Conservation (phyloP, 192 early-diverging fungal genomes). For the Backusella sp. region DNA sequence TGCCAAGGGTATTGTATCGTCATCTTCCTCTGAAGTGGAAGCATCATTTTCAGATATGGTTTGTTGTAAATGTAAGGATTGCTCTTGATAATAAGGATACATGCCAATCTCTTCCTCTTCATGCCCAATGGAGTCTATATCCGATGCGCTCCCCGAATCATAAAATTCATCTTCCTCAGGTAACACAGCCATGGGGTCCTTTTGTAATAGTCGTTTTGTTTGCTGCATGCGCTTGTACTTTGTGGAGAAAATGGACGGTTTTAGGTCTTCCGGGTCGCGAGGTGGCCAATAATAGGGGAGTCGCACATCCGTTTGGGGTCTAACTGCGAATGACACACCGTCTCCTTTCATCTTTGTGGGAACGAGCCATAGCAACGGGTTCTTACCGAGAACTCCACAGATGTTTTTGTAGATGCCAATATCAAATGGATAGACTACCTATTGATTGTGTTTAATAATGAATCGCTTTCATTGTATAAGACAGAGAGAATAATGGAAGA, state of each 20-base stretch:
- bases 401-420: conserved; percentile 76
- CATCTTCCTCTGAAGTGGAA: conserved; percentile 18
- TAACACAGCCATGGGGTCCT: neutral
- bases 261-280: conserved; percentile 38
- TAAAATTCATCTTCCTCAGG: conserved; percentile 22
- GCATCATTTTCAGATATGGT: conserved; percentile 10
- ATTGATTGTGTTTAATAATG: neutral
- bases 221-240: conserved; percentile 27
- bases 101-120: neutral
- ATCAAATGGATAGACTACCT: conserved; percentile 78
- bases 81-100: neutral
- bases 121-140: conserved; percentile 7
- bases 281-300: conserved; percentile 34
- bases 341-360: conserved; percentile 60
- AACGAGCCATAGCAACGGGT: conserved; percentile 72
- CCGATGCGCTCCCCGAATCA: conserved; percentile 29
- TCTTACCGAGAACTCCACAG: conserved; percentile 66
- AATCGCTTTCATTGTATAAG: neutral
- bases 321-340: conserved; percentile 68
- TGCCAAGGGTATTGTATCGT: conserved; percentile 8
- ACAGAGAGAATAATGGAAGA: neutral
- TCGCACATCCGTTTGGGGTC: conserved; percentile 30
- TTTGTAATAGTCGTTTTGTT: neutral
- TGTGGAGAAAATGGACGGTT: conserved; percentile 35
- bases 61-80: neutral